Evolutionary conservation across 768 basidiomycete genomes (phyloP), one percentile per base, ranked within the genome.

Genomic region (Amanita pseudoporphyria): DNA sequence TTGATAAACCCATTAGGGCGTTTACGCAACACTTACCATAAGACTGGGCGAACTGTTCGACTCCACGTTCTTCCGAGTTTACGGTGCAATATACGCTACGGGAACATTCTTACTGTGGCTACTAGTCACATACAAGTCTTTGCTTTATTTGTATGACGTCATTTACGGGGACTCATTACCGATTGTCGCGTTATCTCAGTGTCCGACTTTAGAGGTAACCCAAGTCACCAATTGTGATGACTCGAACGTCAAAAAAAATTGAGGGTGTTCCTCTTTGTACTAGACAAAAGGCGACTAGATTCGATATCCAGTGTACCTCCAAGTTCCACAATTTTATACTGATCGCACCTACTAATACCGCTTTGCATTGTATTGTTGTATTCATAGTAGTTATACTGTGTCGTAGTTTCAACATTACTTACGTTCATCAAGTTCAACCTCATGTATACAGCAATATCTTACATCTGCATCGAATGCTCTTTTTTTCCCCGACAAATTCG

Each of bases 1-100:
- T 31, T 22, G 3, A 38, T 16, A 30, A 54, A 9, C 40, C 39
- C 18, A 30, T 47, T 53, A 78, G 76, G 77, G 77, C n/a, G 83
- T 84, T 0, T 84, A 82, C 54, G 81, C 82, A 1, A 79, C 78
- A 53, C 67, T 81, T 9, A 84, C 81, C 0, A 70, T 85, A 18
- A 64, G 67, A 18, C 67, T 86, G 0, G 71, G 69, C 3, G 55
- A 57, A 14, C 67, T 68, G 6, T 71, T 84, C 53, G 71, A 79
- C 45, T 78, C 79, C 1, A 26, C 51, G 5, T 76, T 78, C 59
- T 76, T 86, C 54, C 73, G 78, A 3, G 57, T 82, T 10, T 74
- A 70, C 62, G 82, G 83, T 13, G 64, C 78, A 1, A 70, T 77
- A 1, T 81, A 79, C 54, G 71, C 78, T 0, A 64, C 66, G 9